Percentiles rank a stretch among this genome's conserved stretches.
Conservation (phyloP, 2,329 filamentous ascomycete species). For the Diaporthe australafricana region DNA sequence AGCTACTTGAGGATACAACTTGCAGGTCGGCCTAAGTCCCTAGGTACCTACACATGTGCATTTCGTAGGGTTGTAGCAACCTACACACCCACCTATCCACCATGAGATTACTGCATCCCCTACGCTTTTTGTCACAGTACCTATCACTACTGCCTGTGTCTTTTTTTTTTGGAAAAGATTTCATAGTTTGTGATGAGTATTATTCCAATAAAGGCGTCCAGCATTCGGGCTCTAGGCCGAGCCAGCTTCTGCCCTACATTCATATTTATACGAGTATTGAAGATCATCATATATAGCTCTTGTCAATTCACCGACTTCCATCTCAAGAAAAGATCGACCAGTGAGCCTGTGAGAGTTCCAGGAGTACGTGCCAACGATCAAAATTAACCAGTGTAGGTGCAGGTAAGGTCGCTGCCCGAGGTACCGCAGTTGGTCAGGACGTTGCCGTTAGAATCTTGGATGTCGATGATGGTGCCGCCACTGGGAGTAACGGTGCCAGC, state of each 20-base stretch:
- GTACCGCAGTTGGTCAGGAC: constrained; percentile 34
- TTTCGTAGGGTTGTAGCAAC: too few relatives aligned
- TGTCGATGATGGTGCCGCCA: constrained; percentile 54
- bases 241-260: neutral
- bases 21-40: too few relatives aligned
- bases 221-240: neutral
- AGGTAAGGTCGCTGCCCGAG: constrained; percentile 31
- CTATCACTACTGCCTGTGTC: too few relatives aligned
- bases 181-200: neutral
- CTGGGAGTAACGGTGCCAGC: constrained; percentile 46
- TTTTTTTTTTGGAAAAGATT: too few relatives aligned
- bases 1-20: too few relatives aligned
- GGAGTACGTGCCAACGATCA: neutral
- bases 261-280: neutral
- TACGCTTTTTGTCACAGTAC: too few relatives aligned
- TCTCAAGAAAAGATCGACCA: neutral
- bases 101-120: too few relatives aligned
- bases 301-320: neutral
- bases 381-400: constrained; percentile 49
- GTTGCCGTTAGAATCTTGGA: constrained; percentile 23
- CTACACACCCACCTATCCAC: too few relatives aligned
- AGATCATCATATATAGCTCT: neutral
- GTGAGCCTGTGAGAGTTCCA: too few relatives aligned
- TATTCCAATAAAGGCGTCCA: neutral
- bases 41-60: too few relatives aligned